Conservation (phyloP, 169 alveolate species). For the Perkinsus marinus region DNA sequence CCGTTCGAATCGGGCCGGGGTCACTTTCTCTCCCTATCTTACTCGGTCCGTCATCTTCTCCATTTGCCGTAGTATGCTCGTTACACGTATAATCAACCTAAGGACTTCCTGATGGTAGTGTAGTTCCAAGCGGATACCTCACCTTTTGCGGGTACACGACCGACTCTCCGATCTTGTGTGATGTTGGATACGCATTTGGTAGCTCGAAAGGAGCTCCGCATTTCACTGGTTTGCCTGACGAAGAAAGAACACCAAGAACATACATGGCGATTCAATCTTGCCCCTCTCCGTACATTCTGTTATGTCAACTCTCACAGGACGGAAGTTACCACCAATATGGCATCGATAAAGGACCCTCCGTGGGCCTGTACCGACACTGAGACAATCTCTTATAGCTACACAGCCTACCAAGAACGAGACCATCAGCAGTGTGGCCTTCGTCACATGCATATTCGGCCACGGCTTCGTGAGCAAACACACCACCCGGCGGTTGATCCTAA, state of each 20-base stretch:
- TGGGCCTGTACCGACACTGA: neutral
- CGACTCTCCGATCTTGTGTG: neutral
- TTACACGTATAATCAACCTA: neutral
- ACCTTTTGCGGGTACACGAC: neutral
- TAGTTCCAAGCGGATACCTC: neutral
- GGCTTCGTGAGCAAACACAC: neutral
- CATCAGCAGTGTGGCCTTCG: neutral
- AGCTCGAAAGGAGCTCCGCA: neutral
- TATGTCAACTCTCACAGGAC: neutral
- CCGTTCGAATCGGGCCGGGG: conserved; percentile 1
- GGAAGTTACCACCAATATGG: neutral
- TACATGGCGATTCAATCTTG: neutral
- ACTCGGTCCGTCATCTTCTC: neutral
- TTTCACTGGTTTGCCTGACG: neutral
- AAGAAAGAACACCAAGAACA: neutral
- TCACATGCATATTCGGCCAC: neutral
- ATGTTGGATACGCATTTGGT: neutral
- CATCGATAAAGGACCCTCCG: neutral
- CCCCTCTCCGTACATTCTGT: neutral
- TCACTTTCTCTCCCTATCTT: neutral
- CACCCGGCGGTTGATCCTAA: neutral
- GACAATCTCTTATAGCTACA: neutral
- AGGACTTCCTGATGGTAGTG: neutral
- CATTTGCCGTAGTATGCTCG: neutral
- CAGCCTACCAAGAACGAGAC: neutral